Conservation (phyloP, 176 grass and related monocot genomes). For the Triticum monococcum region DNA sequence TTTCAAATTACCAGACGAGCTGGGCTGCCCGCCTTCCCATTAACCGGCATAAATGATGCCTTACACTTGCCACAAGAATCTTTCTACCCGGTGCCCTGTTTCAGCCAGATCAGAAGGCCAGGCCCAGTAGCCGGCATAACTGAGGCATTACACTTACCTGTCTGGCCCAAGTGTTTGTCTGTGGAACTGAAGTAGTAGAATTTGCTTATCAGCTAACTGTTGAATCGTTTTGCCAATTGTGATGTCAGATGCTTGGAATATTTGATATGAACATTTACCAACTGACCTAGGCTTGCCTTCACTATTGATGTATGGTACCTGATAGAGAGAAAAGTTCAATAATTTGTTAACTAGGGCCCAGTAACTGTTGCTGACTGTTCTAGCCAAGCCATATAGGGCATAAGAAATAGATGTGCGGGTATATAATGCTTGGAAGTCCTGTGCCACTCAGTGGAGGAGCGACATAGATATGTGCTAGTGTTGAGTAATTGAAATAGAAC, state of each 20-base stretch:
- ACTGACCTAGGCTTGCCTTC: neutral
- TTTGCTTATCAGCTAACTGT: neutral
- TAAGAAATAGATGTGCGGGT: neutral
- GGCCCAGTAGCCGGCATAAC: neutral
- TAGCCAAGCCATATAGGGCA: neutral
- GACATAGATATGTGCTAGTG: neutral
- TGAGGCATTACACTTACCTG: neutral
- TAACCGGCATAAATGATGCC: neutral
- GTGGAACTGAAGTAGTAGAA: neutral
- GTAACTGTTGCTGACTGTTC: neutral
- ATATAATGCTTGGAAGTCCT: neutral
- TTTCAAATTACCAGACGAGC: neutral
- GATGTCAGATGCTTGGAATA: neutral
- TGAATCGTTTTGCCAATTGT: neutral
- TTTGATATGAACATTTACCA: constrained; percentile 1
- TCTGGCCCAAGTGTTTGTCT: neutral
- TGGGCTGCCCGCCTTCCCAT: no score
- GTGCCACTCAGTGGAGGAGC: neutral
- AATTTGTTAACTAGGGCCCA: neutral
- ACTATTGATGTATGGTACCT: neutral
- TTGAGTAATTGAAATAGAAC: neutral
- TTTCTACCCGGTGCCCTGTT: neutral
- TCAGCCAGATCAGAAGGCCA: no score
- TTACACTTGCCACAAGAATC: neutral
- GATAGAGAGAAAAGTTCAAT: neutral